These are phyloP conservation scores for Aspergillus sp. DNA, from an alignment of 2,329 filamentous ascomycete genomes.

Conservation along the genomic window DNA sequence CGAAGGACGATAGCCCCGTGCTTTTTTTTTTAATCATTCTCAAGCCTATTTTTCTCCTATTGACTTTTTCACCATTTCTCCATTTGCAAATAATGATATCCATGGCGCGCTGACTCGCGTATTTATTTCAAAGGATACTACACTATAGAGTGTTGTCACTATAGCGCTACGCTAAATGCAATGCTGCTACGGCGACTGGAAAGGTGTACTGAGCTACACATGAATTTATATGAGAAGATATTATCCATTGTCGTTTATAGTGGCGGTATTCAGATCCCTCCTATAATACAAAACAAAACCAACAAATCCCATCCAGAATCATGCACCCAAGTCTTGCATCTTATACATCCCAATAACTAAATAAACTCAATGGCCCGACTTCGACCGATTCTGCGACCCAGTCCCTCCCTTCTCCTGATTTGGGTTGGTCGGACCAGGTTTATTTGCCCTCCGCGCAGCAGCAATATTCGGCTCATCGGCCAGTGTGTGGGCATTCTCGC, in stretches of 20 bases:
- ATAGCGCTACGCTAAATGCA: background rate
- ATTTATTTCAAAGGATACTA: background rate
- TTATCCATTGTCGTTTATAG: too few relatives aligned
- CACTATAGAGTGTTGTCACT: background rate
- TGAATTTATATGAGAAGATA: background rate
- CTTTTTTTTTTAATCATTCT: background rate
- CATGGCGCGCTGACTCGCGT: background rate
- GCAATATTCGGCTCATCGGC: slow-evolving; percentile 5
- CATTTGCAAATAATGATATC: slow-evolving; percentile 16
- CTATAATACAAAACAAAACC: background rate
- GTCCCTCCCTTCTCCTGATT: background rate
- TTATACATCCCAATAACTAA: background rate
- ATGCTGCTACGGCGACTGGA: background rate
- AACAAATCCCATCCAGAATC: background rate
- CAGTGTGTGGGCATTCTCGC: background rate
- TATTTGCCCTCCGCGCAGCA: background rate
- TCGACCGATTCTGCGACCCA: background rate
- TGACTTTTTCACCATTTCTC: background rate
- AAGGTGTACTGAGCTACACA: background rate
- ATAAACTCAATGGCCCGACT: background rate
- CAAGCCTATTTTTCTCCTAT: background rate
- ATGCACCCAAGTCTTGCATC: background rate
- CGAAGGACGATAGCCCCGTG: background rate
- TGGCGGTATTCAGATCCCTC: background rate
- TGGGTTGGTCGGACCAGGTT: background rate